Percentiles rank a stretch among this genome's conserved stretches.
These are phyloP conservation scores for Penicillium sp. DNA, from an alignment of 2,329 filamentous ascomycete species.

Conservation along the genomic window DNA sequence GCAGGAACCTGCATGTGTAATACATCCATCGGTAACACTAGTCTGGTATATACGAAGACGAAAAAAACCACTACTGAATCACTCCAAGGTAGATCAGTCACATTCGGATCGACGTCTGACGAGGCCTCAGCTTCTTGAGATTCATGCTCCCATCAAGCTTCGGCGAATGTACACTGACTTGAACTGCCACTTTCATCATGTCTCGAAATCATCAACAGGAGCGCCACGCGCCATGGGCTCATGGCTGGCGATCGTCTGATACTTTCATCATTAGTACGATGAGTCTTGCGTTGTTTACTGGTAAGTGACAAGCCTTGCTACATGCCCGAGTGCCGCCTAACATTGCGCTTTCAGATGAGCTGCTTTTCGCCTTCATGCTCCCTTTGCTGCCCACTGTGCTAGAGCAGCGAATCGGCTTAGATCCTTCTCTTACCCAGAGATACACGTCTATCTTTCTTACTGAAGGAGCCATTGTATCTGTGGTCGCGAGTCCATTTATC, in stretches of 20 bases:
- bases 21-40: no score
- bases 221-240: conserved; percentile 2
- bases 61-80: no score
- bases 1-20: no score
- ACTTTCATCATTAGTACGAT: conserved; percentile 18
- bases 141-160: no score
- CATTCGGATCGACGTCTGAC: no score
- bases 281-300: conserved; percentile 19
- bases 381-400: conserved; percentile 19
- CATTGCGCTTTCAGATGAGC: conserved; percentile 11
- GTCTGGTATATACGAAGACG: no score
- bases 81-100: no score
- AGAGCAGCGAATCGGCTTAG: conserved; percentile 16
- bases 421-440: conserved; percentile 11
- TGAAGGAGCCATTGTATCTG: conserved; percentile 20
- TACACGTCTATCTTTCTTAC: conserved; percentile 18
- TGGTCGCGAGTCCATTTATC: conserved; percentile 19
- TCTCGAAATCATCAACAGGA: background rate
- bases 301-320: background rate
- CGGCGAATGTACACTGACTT: background rate
- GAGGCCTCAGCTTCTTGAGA: no score
- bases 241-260: conserved; percentile 20
- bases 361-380: conserved; percentile 23
- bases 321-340: background rate
- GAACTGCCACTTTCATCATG: background rate